A percentile compares a stretch with the other conserved stretches of the same genome.
Conservation (phyloP, 768 basidiomycete species). For the Termitomyces eurrhizus region DNA sequence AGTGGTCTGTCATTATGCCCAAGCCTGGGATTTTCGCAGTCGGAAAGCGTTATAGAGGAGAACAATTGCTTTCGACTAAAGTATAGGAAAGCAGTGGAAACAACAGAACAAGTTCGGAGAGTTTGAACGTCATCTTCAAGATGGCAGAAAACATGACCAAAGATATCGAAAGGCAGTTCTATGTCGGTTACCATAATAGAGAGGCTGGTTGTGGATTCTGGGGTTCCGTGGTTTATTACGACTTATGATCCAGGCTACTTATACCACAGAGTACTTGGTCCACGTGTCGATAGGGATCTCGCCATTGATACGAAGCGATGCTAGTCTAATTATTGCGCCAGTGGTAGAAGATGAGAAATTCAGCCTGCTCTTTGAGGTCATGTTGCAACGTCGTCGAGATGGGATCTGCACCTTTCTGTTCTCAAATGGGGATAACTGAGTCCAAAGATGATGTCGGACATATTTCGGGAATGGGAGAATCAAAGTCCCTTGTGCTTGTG, state of each 20-base stretch:
- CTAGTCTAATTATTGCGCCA: no score
- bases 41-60: not conserved
- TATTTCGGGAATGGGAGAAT: no score
- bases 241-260: not conserved
- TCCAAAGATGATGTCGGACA: no score
- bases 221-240: not conserved
- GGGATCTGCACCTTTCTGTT: no score
- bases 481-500: no score
- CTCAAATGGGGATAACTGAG: no score
- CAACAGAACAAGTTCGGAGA: not conserved
- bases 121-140: not conserved
- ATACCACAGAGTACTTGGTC: not conserved
- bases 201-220: not conserved
- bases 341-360: no score
- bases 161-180: not conserved
- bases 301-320: no score
- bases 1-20: not conserved
- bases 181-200: not conserved
- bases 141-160: not conserved
- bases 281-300: no score
- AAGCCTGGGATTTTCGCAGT: not conserved
- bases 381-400: no score
- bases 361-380: no score
- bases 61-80: not conserved
- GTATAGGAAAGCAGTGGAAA: not conserved